A percentile compares a stretch with the other conserved stretches of the same genome.
Conservation (phyloP, 768 basidiomycete species). For the Strobilomyces confusus region DNA sequence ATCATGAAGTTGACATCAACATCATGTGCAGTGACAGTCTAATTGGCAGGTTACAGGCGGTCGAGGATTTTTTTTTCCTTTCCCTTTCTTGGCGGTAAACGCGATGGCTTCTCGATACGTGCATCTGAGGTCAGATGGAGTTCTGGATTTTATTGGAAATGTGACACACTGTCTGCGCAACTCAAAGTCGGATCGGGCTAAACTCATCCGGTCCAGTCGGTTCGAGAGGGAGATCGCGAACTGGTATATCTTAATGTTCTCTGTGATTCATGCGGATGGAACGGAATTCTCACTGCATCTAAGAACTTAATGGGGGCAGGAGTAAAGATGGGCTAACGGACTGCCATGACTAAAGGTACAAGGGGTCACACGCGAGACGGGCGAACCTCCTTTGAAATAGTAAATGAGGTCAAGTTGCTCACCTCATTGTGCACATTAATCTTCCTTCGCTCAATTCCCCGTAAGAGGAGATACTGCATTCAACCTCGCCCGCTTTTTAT, state of each 20-base stretch:
- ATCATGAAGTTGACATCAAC: not conserved
- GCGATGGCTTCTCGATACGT: not conserved
- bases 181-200: not conserved
- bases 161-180: not conserved
- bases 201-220: not conserved
- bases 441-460: not conserved
- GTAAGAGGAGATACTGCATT: no score
- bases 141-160: not conserved
- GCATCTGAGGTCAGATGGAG: no score
- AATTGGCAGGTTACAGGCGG: no score
- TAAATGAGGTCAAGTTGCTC: not conserved
- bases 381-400: not conserved
- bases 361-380: not conserved
- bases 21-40: not conserved
- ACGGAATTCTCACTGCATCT: not conserved
- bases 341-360: not conserved
- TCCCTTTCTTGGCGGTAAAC: not conserved
- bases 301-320: not conserved
- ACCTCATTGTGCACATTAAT: not conserved
- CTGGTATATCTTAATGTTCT: not conserved
- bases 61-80: no score
- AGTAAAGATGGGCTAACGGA: not conserved
- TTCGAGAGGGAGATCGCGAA: not conserved
- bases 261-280: not conserved
- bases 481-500: no score